Base-by-base conservation (phyloP, 129 eudicot species). In the Flaveria linearis region DNA sequence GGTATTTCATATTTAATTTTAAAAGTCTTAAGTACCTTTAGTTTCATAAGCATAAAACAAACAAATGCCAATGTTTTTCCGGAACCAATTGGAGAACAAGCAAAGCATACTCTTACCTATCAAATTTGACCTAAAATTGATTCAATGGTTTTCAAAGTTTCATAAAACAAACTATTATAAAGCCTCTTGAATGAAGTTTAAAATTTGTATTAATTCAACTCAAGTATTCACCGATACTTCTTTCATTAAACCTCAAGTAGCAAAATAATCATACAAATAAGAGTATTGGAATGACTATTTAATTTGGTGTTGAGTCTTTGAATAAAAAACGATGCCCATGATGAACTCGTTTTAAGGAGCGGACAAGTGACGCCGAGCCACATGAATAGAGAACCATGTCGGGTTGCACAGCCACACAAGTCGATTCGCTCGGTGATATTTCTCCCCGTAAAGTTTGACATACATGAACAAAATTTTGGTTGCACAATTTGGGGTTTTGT, bases 61-160 rank as follows among this genome's bases (percentile, higher is more conserved):
- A 93, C 20, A 96, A n/a, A n/a, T n/a, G n/a, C n/a, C n/a, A n/a
- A n/a, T n/a, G n/a, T n/a, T n/a, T n/a, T 97, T 93, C 3, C 97
- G 97, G 18, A 96, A 81, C 97, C 98, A 85, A 97, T 90, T 39
- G 98, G 98, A 68, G 98, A 97, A 85, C 93, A 93, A 20, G 97
- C 97, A 84, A 93, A 93, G 74, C 92, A 20, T 78, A 90, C 98
- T 78, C 97, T 86, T 28, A 96, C 98, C 98, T 90, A 70, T n/a
- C 62, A 49, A 79, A 67, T 69, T 23, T 28, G 49, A 50, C 68
- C 52, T 39, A 68, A 7, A 71, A 50, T 1, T 43, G 66, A 25
- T 68, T 81, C 66, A 64, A 78, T 23, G 53, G 33, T 60, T 41
- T 43, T 73, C 0, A 14, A 81, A 42, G 70, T 39, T 26, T 33